A percentile compares a stretch with the other conserved stretches of the same genome.
Evolutionary conservation across 2,329 filamentous ascomycete genomes (phyloP).

Genomic region (Diaporthe longicolla): DNA sequence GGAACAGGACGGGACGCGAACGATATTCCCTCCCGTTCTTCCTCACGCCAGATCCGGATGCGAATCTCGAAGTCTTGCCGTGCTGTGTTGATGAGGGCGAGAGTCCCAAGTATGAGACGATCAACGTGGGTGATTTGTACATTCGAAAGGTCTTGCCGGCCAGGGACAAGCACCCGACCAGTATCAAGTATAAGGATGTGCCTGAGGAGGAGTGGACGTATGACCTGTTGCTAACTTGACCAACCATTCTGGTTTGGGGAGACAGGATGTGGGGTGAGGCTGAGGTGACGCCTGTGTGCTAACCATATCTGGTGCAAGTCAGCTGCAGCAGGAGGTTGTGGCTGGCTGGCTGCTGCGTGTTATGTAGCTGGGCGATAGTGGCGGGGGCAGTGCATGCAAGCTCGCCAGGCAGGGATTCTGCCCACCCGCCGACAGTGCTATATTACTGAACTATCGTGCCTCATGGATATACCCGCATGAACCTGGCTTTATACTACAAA

Average conservation of each 20-base stretch:
- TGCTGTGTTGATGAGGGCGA: constrained; percentile 45
- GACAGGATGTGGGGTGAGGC: neutral
- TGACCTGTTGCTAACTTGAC: constrained; percentile 47
- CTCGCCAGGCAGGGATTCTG: neutral
- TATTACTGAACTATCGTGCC: neutral
- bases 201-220: constrained; percentile 53
- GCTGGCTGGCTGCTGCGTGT: neutral
- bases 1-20: constrained; percentile 54
- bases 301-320: neutral
- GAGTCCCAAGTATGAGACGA: constrained; percentile 45
- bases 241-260: neutral
- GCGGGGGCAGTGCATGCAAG: constrained; percentile 31
- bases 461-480: neutral
- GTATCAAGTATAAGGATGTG: constrained; percentile 53
- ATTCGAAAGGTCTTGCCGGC: constrained; percentile 52
- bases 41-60: constrained; percentile 47
- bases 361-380: constrained; percentile 3
- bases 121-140: constrained; percentile 53
- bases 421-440: neutral
- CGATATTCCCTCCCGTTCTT: constrained; percentile 59
- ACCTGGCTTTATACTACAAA: neutral
- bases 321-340: neutral
- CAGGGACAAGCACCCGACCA: constrained; percentile 54
- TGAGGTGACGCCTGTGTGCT: neutral
- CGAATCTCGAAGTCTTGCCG: constrained; percentile 46